Percentiles rank a stretch among this genome's conserved stretches.
Conservation (phyloP, 148 eudicot species). For the Vaccinium vitisidaea region DNA sequence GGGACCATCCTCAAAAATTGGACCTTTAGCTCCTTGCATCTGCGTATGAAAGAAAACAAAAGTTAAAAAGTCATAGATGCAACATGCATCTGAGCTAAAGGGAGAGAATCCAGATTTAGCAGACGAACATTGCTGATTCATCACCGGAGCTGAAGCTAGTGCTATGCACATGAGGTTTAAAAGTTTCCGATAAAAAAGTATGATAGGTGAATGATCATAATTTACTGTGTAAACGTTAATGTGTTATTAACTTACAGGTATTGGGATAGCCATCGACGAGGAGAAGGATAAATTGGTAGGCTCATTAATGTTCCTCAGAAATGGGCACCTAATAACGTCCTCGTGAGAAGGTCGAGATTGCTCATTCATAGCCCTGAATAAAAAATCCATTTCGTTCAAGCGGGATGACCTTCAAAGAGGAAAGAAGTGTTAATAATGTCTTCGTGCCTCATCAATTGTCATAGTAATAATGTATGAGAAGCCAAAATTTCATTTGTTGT, state of each 20-base stretch:
- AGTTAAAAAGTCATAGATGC: background rate
- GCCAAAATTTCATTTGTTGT: background rate
- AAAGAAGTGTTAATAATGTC: conserved; percentile 8
- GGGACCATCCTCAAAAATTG: conserved; percentile 99
- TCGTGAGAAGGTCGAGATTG: conserved; percentile 52
- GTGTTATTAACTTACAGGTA: conserved; percentile 62
- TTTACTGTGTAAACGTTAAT: background rate
- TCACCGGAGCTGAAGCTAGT: background rate
- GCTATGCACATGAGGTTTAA: background rate
- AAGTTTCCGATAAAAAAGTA: background rate
- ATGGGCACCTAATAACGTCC: conserved; percentile 72
- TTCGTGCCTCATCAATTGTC: no score
- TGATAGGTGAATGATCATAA: background rate
- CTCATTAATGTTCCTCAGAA: conserved; percentile 83
- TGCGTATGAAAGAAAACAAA: conserved; percentile 27
- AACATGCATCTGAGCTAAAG: conserved; percentile 2
- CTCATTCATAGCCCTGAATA: conserved; percentile 46
- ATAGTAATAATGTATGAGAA: background rate
- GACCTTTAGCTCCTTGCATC: conserved; percentile 79
- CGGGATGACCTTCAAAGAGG: conserved; percentile 14
- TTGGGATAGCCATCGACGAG: conserved; percentile 57
- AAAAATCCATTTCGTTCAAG: conserved; percentile 52
- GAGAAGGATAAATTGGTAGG: conserved; percentile 86
- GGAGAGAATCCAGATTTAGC: background rate
- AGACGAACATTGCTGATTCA: background rate